Percentiles rank a stretch among this genome's conserved stretches.
Conservation (phyloP, 768 basidiomycete species). For the Mycena kentingensis region DNA sequence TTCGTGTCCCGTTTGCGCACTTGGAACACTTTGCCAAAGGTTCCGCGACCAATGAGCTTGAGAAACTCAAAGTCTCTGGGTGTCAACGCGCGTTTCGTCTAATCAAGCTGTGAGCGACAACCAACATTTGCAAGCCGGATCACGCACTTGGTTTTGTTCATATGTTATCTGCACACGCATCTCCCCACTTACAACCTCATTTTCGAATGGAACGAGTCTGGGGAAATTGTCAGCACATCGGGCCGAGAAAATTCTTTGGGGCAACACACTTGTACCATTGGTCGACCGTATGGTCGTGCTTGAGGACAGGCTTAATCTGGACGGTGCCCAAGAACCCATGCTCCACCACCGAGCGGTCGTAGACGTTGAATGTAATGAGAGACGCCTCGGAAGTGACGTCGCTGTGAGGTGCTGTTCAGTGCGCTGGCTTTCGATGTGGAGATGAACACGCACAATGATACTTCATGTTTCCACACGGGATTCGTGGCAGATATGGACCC, state of each 20-base stretch:
- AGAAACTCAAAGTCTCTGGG: slow-evolving; percentile 98
- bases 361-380: slow-evolving; percentile 83
- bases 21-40: slow-evolving; percentile 98
- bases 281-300: slow-evolving; percentile 95
- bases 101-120: slow-evolving; percentile 20
- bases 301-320: slow-evolving; percentile 86
- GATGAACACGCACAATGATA: slow-evolving; percentile 81
- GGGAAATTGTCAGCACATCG: slow-evolving; percentile 17
- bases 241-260: slow-evolving; percentile 17
- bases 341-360: slow-evolving; percentile 81
- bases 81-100: slow-evolving; percentile 86
- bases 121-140: slow-evolving; percentile 24
- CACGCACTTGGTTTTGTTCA: slow-evolving; percentile 82
- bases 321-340: slow-evolving; percentile 89
- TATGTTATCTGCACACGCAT: slow-evolving; percentile 94
- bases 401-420: slow-evolving; percentile 47
- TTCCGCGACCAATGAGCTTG: slow-evolving; percentile 97
- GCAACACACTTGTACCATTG: slow-evolving; percentile 86
- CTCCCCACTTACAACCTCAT: slow-evolving; percentile 87
- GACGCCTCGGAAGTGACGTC: slow-evolving; percentile 92
- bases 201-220: slow-evolving; percentile 75
- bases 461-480: slow-evolving; percentile 99
- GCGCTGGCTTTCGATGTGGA: slow-evolving; percentile 15
- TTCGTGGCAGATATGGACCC: slow-evolving; percentile 74
- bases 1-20: slow-evolving; percentile 98